phyloP scores from a whole-genome alignment of 371 early-diverging fungal species.

The Massospora cicadina region DNA sequence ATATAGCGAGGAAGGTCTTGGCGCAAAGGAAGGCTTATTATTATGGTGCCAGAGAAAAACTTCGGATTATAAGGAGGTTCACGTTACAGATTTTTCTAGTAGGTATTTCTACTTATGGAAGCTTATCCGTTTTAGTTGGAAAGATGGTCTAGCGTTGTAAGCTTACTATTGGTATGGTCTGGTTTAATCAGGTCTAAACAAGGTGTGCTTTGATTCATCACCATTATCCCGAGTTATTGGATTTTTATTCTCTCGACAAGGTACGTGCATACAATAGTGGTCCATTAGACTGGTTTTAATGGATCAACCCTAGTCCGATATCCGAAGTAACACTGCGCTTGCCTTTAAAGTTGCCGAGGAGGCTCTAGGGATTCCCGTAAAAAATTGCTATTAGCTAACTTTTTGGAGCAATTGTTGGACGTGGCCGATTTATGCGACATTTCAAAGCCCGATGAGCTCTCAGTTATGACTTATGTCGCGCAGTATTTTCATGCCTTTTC shows the following conservation, averaged over 20 bases:
- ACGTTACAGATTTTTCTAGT: constrained; percentile 69
- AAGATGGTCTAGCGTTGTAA: constrained; percentile 86
- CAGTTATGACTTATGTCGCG: constrained; percentile 97
- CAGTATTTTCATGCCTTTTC: constrained; percentile 97
- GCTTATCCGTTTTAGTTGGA: constrained; percentile 36
- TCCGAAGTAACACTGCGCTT: constrained; percentile 73
- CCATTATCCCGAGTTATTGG: constrained; percentile 88
- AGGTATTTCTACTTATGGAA: constrained; percentile 16
- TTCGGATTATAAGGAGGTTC: constrained; percentile 59
- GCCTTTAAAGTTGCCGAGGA: constrained; percentile 91
- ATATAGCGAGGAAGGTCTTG: constrained; percentile 71
- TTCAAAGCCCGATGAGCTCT: constrained; percentile 90
- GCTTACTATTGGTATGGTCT: constrained; percentile 12
- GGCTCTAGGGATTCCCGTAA: constrained; percentile 68
- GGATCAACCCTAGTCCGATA: constrained; percentile 25
- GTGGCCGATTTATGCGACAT: constrained; percentile 92
- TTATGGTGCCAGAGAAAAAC: constrained; percentile 96
- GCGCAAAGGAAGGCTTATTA: constrained; percentile 79
- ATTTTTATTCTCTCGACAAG: constrained; percentile 69
- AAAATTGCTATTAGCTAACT: constrained; percentile 6
- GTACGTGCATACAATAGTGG: no score
- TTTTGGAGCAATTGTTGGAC: constrained; percentile 53
- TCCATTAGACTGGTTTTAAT: background rate
- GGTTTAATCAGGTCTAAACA: constrained; percentile 2
- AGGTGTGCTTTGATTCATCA: constrained; percentile 91